phyloP scores from a whole-genome alignment of 192 early-diverging fungal genomes.

The Entomortierella chlamydospora region DNA sequence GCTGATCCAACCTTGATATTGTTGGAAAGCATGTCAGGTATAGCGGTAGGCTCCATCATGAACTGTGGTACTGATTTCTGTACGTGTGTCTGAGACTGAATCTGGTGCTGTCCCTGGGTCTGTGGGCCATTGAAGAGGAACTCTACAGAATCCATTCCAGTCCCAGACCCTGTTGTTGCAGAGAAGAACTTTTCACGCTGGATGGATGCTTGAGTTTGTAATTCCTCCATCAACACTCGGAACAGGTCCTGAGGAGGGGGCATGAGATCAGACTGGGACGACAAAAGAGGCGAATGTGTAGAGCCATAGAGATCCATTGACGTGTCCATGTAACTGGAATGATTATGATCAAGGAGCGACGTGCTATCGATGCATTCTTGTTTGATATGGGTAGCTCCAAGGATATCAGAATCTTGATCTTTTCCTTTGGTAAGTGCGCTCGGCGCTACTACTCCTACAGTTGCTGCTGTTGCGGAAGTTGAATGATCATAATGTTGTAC shows the following conservation, averaged over 20 bases:
- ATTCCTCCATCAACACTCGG: conserved; percentile 41
- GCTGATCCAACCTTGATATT: conserved; percentile 2
- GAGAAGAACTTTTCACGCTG: conserved; percentile 51
- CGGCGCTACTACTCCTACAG: no score
- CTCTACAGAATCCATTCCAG: conserved; percentile 41
- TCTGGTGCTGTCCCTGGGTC: conserved; percentile 12
- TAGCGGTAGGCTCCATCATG: conserved; percentile 20
- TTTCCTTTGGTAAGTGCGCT: no score
- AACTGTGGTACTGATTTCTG: conserved; percentile 10
- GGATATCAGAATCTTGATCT: conserved; percentile 1
- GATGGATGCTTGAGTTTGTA: conserved; percentile 31
- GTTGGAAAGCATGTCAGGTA: conserved; percentile 6
- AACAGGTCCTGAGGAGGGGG: conserved; percentile 45
- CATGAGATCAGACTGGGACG: conserved; percentile 5
- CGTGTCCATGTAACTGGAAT: conserved; percentile 28
- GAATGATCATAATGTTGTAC: background rate
- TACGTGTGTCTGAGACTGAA: background rate
- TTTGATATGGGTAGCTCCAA: conserved; percentile 12
- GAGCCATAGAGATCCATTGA: conserved; percentile 40
- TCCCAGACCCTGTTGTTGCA: conserved; percentile 19
- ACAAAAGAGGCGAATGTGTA: conserved; percentile 6
- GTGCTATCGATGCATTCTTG: conserved; percentile 9
- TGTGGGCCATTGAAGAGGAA: conserved; percentile 40
- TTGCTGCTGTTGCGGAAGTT: background rate
- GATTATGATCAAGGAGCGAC: conserved; percentile 1